A percentile compares a stretch with the other conserved stretches of the same genome.
Evolutionary conservation across 176 grass and related monocot species (phyloP).

Genomic region (Metroxylon sagu): DNA sequence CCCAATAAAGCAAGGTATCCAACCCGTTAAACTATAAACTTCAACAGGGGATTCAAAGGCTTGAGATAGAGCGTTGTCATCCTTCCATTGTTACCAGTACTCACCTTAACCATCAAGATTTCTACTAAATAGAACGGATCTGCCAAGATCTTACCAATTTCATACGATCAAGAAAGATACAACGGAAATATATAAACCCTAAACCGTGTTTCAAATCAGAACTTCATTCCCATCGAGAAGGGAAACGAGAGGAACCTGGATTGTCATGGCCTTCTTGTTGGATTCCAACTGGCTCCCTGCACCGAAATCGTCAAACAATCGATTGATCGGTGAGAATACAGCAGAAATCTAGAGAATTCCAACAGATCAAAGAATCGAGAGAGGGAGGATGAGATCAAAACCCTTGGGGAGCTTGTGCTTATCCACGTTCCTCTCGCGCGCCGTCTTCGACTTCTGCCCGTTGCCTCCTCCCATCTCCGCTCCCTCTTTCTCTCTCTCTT

Average conservation of each 20-base stretch:
- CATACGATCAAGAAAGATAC: too few species aligned
- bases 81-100: too few species aligned
- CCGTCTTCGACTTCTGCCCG: constrained; percentile 90
- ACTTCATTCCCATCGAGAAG: too few species aligned
- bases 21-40: too few species aligned
- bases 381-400: constrained; percentile 1
- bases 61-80: too few species aligned
- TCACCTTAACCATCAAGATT: too few species aligned
- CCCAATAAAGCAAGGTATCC: too few species aligned
- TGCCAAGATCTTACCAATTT: too few species aligned
- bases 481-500: not conserved
- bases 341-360: not conserved
- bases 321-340: not conserved
- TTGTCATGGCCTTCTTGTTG: constrained; percentile 67
- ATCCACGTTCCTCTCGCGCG: constrained; percentile 75
- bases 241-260: constrained; percentile 28
- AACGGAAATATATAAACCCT: too few species aligned
- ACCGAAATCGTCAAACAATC: not conserved
- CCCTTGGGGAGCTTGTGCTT: constrained; percentile 68
- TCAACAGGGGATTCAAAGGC: too few species aligned
- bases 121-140: too few species aligned
- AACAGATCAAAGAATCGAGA: not conserved
- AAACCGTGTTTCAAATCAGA: too few species aligned
- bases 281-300: constrained; percentile 51
- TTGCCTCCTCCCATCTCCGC: constrained; percentile 82